Evolutionary conservation across 164 flowering plant genomes (phyloP), one percentile per base, ranked within the genome.

Genomic region (Piper longum): DNA sequence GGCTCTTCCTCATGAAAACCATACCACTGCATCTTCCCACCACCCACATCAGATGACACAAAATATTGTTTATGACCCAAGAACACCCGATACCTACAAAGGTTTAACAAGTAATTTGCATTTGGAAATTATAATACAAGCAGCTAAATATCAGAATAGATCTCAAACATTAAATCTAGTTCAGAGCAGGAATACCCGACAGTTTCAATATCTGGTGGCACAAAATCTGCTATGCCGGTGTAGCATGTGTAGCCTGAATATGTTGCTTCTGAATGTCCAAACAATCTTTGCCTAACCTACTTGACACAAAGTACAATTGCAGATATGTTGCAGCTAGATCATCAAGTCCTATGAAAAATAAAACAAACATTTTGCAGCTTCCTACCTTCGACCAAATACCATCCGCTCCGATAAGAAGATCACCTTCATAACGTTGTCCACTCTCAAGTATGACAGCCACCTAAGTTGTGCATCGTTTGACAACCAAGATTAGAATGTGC

Each of bases 11-110:
- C 75, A 76, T 93, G 75, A 74, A 93, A 90, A 58, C 86, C 99
- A 77, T 93, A 93, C 97, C 99, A 93, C 77, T 93, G 99, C 95
- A 93, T 93, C 83, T 90, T 93, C 65, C 97, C 97, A 42, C 73
- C 91, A 66, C 99, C 99, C 45, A 90, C 99, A 75, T 93, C 97
- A 40, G 99, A 93, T 62, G 97, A 90, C 51, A 93, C 99, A 70
- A 93, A 93, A 77, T 93, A 93, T 56, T 93, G 96, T 77, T 88
- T 90, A 84, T 90, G 96, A 55, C 97, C 97, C 77, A 93, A 77
- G 74, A 90, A 93, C 43, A 93, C 96, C 40, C 97, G 95, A 75
- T 90, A 93, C 84, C 96, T 89, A 69, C 71, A 75, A 45, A 67
- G 69, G 60, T 70, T 16, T 69, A 69, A 56, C 4, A 19, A 26